Evolutionary conservation across 805 yeast genomes (phyloP), one percentile per base, ranked within the genome.

Genomic region (Ogataea pini): DNA sequence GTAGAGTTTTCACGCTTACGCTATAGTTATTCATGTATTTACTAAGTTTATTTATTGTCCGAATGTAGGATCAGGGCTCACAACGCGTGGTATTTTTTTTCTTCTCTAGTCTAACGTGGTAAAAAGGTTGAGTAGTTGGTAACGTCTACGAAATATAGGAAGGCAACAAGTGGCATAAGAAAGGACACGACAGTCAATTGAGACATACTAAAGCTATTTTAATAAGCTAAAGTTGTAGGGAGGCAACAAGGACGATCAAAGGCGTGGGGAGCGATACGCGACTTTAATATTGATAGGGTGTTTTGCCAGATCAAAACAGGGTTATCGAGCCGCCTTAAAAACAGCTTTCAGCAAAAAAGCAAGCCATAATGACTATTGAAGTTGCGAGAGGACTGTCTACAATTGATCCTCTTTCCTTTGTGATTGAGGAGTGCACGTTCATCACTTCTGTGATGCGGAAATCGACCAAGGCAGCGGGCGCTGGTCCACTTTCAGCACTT

Each of bases 401-500:
- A 7, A 75, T 87, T 44, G 91, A 88, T 65, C 87, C 95, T 12
- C 77, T 85, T 47, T 86, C 95, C 1, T 80, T 92, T 57, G 86
- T 89, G 55, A 83, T 89, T 51, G 86, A 87, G 62, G 98, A 94
- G 71, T 89, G 97, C 65, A 86, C 89, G 61, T 77, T 84, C 48
- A 79, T 94, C 44, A 81, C 92, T 16, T 84, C 96, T 16, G 90
- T 94, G 18, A 89, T 94, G 96, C 76, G 97, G 47, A 90, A 89
- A 62, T 77, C 87, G 54, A 80, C 90, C 62, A 81, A 87, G 54
- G 85, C 86, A 56, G 79, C 86, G 43, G 44, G 50, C 6, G 44
- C 51, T n/a, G 77, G 85, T 6, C 89, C 90, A 2, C 94, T 91
- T 32, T 92, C 97, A 8, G 89, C 96, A 5, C 80, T 92, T 25